phyloP scores from a whole-genome alignment of 371 early-diverging fungal species.

The Mortierella sp. region DNA sequence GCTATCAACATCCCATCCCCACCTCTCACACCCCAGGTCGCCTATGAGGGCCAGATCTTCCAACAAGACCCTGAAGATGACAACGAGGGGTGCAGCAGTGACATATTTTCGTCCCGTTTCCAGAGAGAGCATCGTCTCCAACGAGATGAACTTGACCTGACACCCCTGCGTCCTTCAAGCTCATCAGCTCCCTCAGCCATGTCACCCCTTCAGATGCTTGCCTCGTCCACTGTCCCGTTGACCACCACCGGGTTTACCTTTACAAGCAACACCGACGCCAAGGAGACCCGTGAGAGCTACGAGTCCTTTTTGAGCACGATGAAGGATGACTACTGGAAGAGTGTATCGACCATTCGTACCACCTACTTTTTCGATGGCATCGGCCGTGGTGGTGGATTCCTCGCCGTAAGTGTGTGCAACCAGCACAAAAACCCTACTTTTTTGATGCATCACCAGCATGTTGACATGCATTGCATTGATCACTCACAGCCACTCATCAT shows the following conservation, averaged over 20 bases:
- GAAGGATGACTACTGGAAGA: conserved; percentile 57
- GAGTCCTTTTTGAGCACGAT: conserved; percentile 44
- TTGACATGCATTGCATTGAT: not conserved
- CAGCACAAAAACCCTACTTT: not conserved
- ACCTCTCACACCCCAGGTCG: conserved; percentile 25
- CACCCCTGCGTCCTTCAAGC: conserved; percentile 18
- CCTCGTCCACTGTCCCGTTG: not conserved
- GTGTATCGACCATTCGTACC: conserved; percentile 52
- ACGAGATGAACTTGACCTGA: not conserved
- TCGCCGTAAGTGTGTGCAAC: conserved; percentile 29
- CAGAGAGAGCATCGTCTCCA: conserved; percentile 7
- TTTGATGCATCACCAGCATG: not conserved
- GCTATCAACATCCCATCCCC: conserved; percentile 50
- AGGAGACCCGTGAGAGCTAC: conserved; percentile 42
- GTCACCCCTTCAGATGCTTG: conserved; percentile 29
- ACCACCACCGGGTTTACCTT: conserved; percentile 47
- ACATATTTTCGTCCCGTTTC: conserved; percentile 16
- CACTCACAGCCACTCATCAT: not conserved
- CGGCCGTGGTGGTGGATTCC: conserved; percentile 56
- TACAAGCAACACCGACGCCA: conserved; percentile 35
- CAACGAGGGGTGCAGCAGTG: not conserved
- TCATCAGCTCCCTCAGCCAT: conserved; percentile 39
- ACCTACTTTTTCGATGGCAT: conserved; percentile 60
- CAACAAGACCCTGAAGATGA: not conserved
- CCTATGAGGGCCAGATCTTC: not conserved